Base-by-base conservation (phyloP, 164 flowering plant genomes). In the Buxus sempervirens region DNA sequence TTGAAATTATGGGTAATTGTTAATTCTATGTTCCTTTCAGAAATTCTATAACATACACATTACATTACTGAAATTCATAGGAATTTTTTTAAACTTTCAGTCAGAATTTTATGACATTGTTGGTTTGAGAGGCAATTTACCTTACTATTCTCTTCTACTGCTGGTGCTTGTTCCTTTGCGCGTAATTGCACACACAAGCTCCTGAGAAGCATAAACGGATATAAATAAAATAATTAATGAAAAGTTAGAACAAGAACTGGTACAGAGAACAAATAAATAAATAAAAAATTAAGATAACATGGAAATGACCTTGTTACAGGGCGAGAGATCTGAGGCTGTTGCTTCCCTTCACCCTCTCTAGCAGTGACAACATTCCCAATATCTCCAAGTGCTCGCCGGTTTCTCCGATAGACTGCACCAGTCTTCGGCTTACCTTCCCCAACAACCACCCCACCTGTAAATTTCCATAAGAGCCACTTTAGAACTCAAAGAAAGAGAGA, bases 151-250 rank as follows among this genome's bases (percentile, higher is more conserved):
- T n/a, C n/a, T n/a, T 84, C 84, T 48, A 76, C 85, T 42, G 80
- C 84, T 3, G 83, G 86, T 4, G 82, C 87, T 74, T 86, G 93
- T n/a, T 92, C 97, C 65, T 91, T 91, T 14, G 97, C 96, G 1
- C 90, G 82, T 58, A 94, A 75, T 74, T 90, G 94, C 0, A 92
- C 96, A 49, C 92, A 76, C 75, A 91, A 94, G 64, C 96, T 85
- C 81, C 98, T 86, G 70, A 20, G 13, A 32, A 59, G 27, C 24
- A 38, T 1, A 57, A 41, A 77, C 0, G 41, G 58, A 73, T 54
- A 8, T 63, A 62, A 36, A 32, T 5, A 55, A 60, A 70, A 21
- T 61, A 18, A 65, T 26, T 25, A 54, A 49, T 38, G 60, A 26
- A 32, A 15, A 64, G 14, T 13, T 21, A 10, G 54, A 58, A n/a